phyloP scores from a whole-genome alignment of 768 basidiomycete species.

The Leucosporidium creatinivorum region DNA sequence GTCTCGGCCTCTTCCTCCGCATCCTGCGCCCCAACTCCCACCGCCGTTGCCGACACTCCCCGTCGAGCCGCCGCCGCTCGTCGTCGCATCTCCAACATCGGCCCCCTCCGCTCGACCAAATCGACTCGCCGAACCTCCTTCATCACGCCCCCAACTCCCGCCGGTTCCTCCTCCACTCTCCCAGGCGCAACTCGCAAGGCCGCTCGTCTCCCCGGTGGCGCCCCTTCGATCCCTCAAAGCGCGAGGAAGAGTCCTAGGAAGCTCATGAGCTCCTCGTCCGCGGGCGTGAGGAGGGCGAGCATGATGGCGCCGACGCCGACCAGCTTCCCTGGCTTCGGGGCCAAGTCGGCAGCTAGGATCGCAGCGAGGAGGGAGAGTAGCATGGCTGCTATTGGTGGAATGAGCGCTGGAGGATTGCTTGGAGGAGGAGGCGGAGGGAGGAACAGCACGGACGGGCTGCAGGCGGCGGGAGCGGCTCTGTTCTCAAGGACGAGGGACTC shows the following conservation, averaged over 20 bases:
- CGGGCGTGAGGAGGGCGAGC: neutral
- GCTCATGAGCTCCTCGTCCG: neutral
- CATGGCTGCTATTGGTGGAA: neutral
- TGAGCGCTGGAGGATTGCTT: neutral
- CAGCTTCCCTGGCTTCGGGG: neutral
- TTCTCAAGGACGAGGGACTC: too few species aligned
- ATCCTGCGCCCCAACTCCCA: neutral
- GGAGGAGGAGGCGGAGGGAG: too few species aligned
- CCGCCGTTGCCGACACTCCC: neutral
- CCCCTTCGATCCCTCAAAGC: constrained; percentile 5
- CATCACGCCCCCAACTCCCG: neutral
- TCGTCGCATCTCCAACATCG: constrained; percentile 28
- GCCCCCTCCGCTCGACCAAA: constrained; percentile 25
- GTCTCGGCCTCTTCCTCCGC: constrained; percentile 10
- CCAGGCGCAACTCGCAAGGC: neutral
- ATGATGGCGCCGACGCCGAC: too few species aligned
- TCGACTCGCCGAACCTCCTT: constrained; percentile 16
- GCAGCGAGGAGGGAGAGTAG: constrained; percentile 1
- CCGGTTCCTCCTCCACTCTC: neutral
- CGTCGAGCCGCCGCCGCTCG: neutral
- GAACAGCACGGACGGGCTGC: too few species aligned
- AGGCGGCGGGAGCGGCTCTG: too few species aligned
- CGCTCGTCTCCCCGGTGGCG: neutral
- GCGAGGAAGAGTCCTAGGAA: constrained; percentile 28
- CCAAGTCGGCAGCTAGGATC: neutral